These are phyloP conservation scores for Amaranthus tricolor DNA, from an alignment of 179 eudicot species.

Conservation along the genomic window DNA sequence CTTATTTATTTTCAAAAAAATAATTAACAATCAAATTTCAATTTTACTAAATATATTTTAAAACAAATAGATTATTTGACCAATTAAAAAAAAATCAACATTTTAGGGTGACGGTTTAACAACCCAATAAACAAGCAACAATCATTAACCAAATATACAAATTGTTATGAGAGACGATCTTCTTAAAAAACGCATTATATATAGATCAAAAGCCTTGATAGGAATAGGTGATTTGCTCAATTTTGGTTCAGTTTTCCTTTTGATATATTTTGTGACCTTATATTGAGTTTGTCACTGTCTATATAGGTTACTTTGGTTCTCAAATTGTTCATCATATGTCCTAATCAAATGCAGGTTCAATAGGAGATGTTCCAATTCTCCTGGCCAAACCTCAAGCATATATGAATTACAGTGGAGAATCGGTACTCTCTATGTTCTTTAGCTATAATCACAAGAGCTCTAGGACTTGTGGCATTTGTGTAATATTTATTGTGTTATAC, in stretches of 20 bases:
- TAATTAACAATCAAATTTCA: too few species aligned
- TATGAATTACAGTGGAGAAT: constrained; percentile 93
- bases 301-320: background rate
- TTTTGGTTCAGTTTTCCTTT: background rate
- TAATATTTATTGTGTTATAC: background rate
- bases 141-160: too few species aligned
- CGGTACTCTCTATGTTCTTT: constrained; percentile 46
- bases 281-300: background rate
- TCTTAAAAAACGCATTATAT: too few species aligned
- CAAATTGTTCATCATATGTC: constrained; percentile 19
- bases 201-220: constrained; percentile 82
- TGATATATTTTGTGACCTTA: background rate
- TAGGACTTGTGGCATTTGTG: background rate
- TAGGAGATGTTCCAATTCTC: constrained; percentile 79
- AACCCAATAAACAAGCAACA: too few species aligned
- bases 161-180: too few species aligned
- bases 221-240: constrained; percentile 67
- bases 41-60: too few species aligned
- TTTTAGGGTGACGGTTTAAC: too few species aligned
- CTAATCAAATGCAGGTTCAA: constrained; percentile 72
- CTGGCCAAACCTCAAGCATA: constrained; percentile 95
- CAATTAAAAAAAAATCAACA: too few species aligned
- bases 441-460: background rate
- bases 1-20: too few species aligned
- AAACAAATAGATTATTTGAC: too few species aligned